Evolutionary conservation across 768 basidiomycete species (phyloP), one percentile per base, ranked within the genome.

Genomic region (Suillus spraguei): DNA sequence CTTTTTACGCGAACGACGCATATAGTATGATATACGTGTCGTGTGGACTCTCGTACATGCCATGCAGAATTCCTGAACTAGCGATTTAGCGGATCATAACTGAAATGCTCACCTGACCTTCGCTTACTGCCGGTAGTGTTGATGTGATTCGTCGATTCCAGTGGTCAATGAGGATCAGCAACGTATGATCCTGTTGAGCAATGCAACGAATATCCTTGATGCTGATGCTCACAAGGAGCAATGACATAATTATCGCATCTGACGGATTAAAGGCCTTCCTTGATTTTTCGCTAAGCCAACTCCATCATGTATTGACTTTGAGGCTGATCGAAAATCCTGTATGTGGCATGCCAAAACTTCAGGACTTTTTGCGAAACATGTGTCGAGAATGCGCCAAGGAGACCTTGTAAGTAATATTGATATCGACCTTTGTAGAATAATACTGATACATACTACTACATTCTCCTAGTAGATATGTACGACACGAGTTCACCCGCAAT

Each of bases 241-340:
- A 9, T 13, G 9, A 24, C 17, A 10, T 52, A 28, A 8, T 17
- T 11, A 32, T 52, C 50, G 10, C 49, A 52, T 20, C 10, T 35
- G 52, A 53, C 17, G 20, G 69, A 71, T 33, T 66, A 56, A 0
- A 74, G 76, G 22, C 75, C 65, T n/a, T 46, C 17, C 6, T 60
- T 58, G 4, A 78, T 65, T 5, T 61, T 74, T 75, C 6, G 78
- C 65, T 53, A 65, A 73, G 17, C 53, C 49, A 24, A 76, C 54
- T 4, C 69, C 67, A 7, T 65, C 16, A 47, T 74, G 62, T 20
- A 76, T 74, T 1, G 72, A 33, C 9, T 67, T 47, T 64, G 5
- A 64, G 52, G 3, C 78, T 74, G 17, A 76, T 66, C 1, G 72
- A 76, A 1, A 78, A 42, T 7, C 77, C 70, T 36, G 74, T 61